These are phyloP conservation scores for Schizophyllum amplum DNA, from an alignment of 1,284 basidiomycete genomes.

Conservation along the genomic window DNA sequence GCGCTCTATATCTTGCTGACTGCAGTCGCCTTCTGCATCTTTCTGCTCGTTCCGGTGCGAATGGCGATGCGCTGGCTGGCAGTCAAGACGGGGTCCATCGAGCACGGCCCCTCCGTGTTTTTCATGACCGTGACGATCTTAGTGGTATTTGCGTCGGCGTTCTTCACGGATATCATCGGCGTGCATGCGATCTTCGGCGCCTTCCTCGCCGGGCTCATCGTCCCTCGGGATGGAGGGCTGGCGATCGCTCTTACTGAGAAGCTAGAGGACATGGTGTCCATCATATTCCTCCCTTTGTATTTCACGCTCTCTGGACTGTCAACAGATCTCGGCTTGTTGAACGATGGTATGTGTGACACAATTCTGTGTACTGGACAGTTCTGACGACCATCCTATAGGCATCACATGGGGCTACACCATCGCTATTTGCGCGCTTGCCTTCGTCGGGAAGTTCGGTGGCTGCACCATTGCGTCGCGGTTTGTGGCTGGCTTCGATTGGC, in stretches of 20 bases:
- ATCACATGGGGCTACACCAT: slow-evolving; percentile 91
- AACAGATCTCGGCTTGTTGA: slow-evolving; percentile 81
- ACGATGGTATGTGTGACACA: slow-evolving; percentile 51
- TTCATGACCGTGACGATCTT: slow-evolving; percentile 78
- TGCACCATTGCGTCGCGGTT: slow-evolving; percentile 63
- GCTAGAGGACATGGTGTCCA: slow-evolving; percentile 76
- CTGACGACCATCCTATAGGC: too few species aligned
- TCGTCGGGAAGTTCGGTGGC: slow-evolving; percentile 75
- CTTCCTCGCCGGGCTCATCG: slow-evolving; percentile 85
- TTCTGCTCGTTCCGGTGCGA: slow-evolving; percentile 72
- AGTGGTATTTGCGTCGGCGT: slow-evolving; percentile 78
- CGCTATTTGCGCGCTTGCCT: slow-evolving; percentile 75
- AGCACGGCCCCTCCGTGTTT: slow-evolving; percentile 68
- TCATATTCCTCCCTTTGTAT: slow-evolving; percentile 86
- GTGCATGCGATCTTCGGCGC: slow-evolving; percentile 91
- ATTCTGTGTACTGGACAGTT: slow-evolving; percentile 21
- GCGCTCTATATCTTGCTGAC: slow-evolving; percentile 79
- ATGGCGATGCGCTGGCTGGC: slow-evolving; percentile 64
- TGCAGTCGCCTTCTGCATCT: slow-evolving; percentile 75
- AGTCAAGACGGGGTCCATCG: slow-evolving; percentile 70
- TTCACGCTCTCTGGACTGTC: slow-evolving; percentile 84
- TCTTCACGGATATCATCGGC: slow-evolving; percentile 92
- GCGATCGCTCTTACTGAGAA: slow-evolving; percentile 74
- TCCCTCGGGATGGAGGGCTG: slow-evolving; percentile 85
- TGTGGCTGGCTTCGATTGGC: slow-evolving; percentile 62